Conservation (phyloP, 345 rosid genomes). For the Microcos paniculata region DNA sequence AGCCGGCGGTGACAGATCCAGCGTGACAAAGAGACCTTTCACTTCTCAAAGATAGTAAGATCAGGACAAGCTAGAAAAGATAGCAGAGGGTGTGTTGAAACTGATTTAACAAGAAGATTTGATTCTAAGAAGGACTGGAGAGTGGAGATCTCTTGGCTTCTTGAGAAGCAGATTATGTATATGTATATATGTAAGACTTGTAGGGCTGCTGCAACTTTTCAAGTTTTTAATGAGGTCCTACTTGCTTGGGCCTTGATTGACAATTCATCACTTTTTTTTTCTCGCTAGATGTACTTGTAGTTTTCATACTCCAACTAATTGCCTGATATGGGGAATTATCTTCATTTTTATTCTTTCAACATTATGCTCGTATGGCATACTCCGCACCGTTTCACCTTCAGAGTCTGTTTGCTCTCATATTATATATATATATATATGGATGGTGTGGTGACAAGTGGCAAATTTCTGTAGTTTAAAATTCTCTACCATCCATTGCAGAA, state of each 20-base stretch:
- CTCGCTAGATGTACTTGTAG: background rate
- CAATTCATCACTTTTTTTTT: background rate
- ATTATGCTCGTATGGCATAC: background rate
- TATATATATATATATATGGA: too few species aligned
- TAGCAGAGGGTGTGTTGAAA: background rate
- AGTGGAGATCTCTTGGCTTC: background rate
- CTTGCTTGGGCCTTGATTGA: background rate
- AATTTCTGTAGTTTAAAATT: background rate
- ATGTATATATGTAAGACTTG: background rate
- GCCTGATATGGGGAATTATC: background rate
- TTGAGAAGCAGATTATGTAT: background rate
- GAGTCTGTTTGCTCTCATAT: background rate
- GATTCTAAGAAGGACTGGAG: background rate
- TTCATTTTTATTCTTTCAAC: background rate
- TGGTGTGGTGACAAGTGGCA: background rate
- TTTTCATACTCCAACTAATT: conserved; percentile 5
- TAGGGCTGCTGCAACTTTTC: background rate
- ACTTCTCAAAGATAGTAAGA: background rate
- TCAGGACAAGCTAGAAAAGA: background rate
- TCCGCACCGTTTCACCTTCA: background rate
- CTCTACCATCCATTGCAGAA: background rate
- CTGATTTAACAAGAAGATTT: background rate
- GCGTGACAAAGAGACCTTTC: background rate
- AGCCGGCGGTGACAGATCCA: background rate
- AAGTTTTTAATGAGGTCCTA: conserved; percentile 2